Base-by-base conservation (phyloP, 2,329 filamentous ascomycete species). In the Cladosporium sp. region DNA sequence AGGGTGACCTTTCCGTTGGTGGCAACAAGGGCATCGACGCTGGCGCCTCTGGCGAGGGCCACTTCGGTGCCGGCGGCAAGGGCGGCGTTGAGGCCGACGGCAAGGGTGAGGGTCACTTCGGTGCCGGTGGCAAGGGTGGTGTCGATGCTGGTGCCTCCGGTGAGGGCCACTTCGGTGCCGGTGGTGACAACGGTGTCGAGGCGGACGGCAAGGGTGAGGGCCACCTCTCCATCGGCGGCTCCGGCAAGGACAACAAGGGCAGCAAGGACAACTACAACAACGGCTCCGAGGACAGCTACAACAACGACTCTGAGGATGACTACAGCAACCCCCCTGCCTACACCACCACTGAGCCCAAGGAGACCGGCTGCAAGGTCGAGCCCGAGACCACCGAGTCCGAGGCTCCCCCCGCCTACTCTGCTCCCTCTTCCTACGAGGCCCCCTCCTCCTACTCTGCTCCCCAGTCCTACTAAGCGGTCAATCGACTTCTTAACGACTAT, bases 61-160 rank as follows among this genome's bases (percentile, higher is more conserved):
- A 43, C 16, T 19, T 50, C 13, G 30, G 42, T 13, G 41, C 20
- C 27, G 15, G 15, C 11, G 39, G 38, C 3, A 13, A 30, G 22
- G 39, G 39, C 9, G 22, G 22, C 9, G 22, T 27, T 27, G 22
- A 27, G 45, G 38, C 38, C 13, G 22, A 36, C 46, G 45, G 22
- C 13, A 40, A 38, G 19, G 42, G 42, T 13, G 19, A 45, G 42
- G 41, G 41, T 18, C 4, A 16, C 6, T 2, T 27, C 22, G n/a
- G n/a, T n/a, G n/a, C n/a, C n/a, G n/a, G n/a, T n/a, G n/a, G 16
- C 8, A 12, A 43, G n/a, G n/a, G n/a, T n/a, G n/a, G n/a, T 35
- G 16, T 41, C 20, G 46, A 42, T 38, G 29, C 38, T 16, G 29
- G 47, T 20, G 38, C 38, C 27, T 43, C 36, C 16, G 41, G 41